Evolutionary conservation across 2,329 filamentous ascomycete genomes (phyloP).

Genomic region (Lecanicillium sp.): DNA sequence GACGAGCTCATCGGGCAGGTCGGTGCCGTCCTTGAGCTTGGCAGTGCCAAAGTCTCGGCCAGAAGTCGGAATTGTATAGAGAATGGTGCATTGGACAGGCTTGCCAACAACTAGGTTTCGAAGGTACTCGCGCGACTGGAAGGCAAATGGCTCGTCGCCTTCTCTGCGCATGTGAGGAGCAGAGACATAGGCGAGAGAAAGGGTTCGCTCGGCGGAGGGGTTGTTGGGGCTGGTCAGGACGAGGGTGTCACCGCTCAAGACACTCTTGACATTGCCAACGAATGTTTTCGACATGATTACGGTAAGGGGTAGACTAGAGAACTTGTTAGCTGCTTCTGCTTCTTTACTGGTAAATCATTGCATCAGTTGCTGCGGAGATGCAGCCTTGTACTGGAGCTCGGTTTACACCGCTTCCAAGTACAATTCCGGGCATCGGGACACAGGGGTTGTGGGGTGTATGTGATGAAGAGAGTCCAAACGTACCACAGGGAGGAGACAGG

Average conservation of each 20-base stretch:
- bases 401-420: constrained; percentile 7
- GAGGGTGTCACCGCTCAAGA: constrained; percentile 88
- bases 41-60: constrained; percentile 84
- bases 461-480: constrained; percentile 1
- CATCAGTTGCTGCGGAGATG: constrained; percentile 1
- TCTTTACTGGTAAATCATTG: not conserved
- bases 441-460: not conserved
- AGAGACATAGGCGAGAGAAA: constrained; percentile 88
- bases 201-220: constrained; percentile 70
- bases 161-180: constrained; percentile 82
- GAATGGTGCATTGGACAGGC: constrained; percentile 71
- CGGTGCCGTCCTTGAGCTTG: constrained; percentile 64
- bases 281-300: constrained; percentile 43
- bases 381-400: not conserved
- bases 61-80: constrained; percentile 80
- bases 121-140: constrained; percentile 89
- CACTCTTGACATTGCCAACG: constrained; percentile 78
- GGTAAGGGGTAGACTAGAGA: constrained; percentile 14
- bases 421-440: not conserved
- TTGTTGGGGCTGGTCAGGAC: constrained; percentile 76
- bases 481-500: constrained; percentile 1
- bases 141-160: constrained; percentile 85
- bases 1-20: constrained; percentile 74
- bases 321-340: not conserved
- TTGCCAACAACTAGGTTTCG: constrained; percentile 80